Evolutionary conservation across 176 grass and related monocot species (phyloP), one percentile per base, ranked within the genome.

Genomic region (Tillandsia fasciculata): DNA sequence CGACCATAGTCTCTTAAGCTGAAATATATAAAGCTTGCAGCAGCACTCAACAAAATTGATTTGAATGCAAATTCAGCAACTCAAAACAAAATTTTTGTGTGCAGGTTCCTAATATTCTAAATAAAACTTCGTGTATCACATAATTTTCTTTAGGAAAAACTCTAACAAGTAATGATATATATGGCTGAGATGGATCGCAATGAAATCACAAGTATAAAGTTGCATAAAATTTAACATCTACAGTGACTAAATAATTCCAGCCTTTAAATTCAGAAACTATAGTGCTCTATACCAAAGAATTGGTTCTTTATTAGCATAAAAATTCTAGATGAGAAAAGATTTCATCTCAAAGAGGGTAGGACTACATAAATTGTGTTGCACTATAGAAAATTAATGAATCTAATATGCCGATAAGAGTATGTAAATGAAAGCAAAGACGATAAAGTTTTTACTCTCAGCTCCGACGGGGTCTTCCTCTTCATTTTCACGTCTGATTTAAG

Each of bases 401-500:
- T 8, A 23, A 18, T 7, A 61, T 5, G 14, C 1, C 8, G 22
- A 9, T 18, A 61, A 24, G 3, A n/a, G 4, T 75, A 52, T 23
- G 52, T 9, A 1, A 48, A 67, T 51, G 65, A 2, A 33, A 70
- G 27, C 4, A 80, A 71, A 20, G 12, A n/a, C 20, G 15, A 9
- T 22, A 50, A 64, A 49, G 26, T 15, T 27, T 87, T 9, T 83
- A 91, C 91, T 51, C 91, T 83, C 5, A 96, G 82, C 51, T 96
- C 82, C 0, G 82, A 96, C 18, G 91, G 91, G 0, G 91, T 96
- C 85, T 96, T 96, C 70, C 91, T 80, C 83, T 96, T 96, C 82
- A 86, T 88, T 64, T 75, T 86, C 9, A 66, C 74, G 65, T 67
- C 61, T 51, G 26, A 57, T 7, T 42, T 15, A 0, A 65, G 12